Percentiles rank a stretch among this genome's conserved stretches.
Conservation (phyloP, 441 rosid genomes). For the Omphalea diandra region DNA sequence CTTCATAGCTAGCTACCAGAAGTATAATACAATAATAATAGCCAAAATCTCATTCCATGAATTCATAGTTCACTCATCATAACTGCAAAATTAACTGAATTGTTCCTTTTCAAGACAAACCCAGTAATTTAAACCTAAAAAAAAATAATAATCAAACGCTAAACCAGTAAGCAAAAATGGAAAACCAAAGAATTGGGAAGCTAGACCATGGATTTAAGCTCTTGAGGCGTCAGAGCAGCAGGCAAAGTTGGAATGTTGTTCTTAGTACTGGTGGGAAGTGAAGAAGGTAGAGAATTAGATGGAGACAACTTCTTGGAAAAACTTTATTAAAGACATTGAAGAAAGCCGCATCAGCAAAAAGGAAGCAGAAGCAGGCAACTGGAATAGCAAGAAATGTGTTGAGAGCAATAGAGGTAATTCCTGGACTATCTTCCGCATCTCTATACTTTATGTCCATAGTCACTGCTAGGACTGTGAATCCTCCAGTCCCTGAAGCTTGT, state of each 20-base stretch:
- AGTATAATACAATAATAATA: too few relatives aligned
- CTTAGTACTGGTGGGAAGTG: not conserved
- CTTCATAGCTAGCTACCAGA: too few relatives aligned
- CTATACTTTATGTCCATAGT: constrained; percentile 18
- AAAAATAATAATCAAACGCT: too few relatives aligned
- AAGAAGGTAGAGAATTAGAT: not conserved
- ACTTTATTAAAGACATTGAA: constrained; percentile 18
- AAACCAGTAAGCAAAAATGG: too few relatives aligned
- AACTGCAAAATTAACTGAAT: too few relatives aligned
- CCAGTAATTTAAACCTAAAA: too few relatives aligned
- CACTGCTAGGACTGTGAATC: constrained; percentile 15
- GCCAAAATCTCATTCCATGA: too few relatives aligned
- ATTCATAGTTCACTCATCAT: too few relatives aligned
- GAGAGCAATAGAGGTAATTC: not conserved
- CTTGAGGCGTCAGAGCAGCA: constrained; percentile 1
- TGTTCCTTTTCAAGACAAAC: too few relatives aligned
- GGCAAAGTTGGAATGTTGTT: constrained; percentile 6
- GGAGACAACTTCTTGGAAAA: not conserved
- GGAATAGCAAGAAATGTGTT: constrained; percentile 13
- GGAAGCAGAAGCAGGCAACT: constrained; percentile 17
- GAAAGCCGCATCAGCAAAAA: constrained; percentile 23
- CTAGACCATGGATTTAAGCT: constrained; percentile 10
- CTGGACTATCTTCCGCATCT: constrained; percentile 23
- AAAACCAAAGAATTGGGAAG: too few relatives aligned
- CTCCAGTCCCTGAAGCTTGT: constrained; percentile 22